phyloP scores from a whole-genome alignment of 805 yeast genomes.

The Suhomyces kilbournensis region DNA sequence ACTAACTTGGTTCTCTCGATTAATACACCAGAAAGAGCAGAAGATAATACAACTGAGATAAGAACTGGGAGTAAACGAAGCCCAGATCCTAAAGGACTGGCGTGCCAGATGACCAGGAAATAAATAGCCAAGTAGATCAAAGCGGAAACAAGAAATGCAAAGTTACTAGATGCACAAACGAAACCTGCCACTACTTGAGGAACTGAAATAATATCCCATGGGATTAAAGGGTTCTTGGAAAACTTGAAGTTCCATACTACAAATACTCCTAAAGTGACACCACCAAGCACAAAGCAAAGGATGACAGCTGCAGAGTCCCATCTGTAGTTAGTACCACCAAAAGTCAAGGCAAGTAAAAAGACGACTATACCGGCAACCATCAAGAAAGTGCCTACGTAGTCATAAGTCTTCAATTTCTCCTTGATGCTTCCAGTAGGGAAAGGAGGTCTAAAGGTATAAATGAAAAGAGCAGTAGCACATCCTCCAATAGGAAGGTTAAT shows the following conservation, averaged over 20 bases:
- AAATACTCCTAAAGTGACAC: constrained; percentile 13
- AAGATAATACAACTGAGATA: constrained; percentile 35
- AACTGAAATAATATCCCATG: constrained; percentile 13
- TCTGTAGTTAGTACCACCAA: constrained; percentile 17
- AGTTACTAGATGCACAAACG: constrained; percentile 11
- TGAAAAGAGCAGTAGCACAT: constrained; percentile 15
- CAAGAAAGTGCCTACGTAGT: constrained; percentile 20
- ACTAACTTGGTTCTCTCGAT: constrained; percentile 39
- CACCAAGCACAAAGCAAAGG: constrained; percentile 21
- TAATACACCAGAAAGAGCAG: constrained; percentile 36
- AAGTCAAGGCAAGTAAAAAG: constrained; percentile 22
- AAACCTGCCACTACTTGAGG: constrained; percentile 14
- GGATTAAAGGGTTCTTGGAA: constrained; percentile 17
- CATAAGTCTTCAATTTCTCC: constrained; percentile 16
- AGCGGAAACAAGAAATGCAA: constrained; percentile 17
- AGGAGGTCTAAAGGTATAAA: constrained; percentile 20
- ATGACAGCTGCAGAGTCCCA: constrained; percentile 25
- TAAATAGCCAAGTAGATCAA: constrained; percentile 39
- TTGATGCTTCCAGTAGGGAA: constrained; percentile 8
- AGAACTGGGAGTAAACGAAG: constrained; percentile 43
- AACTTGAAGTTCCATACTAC: constrained; percentile 18
- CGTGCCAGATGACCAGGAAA: constrained; percentile 46
- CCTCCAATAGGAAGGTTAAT: constrained; percentile 26
- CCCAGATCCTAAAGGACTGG: constrained; percentile 45
- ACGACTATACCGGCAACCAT: constrained; percentile 19